Evolutionary conservation across 768 basidiomycete species (phyloP).

Genomic region (Tulasnella sp.): DNA sequence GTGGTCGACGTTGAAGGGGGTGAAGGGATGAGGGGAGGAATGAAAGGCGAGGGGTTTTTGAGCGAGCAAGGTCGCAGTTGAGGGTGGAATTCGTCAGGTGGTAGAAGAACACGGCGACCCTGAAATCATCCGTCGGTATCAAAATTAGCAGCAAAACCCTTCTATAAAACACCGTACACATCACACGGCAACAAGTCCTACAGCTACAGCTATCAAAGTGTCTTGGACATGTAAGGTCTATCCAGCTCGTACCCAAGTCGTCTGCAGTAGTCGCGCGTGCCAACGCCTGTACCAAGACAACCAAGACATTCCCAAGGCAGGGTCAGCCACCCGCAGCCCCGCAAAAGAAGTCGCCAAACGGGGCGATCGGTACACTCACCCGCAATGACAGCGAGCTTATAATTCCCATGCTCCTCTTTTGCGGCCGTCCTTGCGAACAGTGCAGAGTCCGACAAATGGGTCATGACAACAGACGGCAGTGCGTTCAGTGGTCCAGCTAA

Average conservation of each 20-base stretch:
- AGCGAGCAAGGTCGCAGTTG: constrained; percentile 2
- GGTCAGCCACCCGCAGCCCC: constrained; percentile 21
- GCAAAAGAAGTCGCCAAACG: background rate
- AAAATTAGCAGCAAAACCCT: background rate
- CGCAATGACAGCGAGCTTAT: constrained; percentile 95
- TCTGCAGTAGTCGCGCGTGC: constrained; percentile 94
- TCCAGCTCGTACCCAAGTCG: constrained; percentile 91
- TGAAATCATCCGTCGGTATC: background rate
- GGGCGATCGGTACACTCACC: constrained; percentile 49
- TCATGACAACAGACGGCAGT: too few species aligned
- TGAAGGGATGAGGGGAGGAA: background rate
- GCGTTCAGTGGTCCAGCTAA: too few species aligned
- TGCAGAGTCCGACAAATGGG: too few species aligned
- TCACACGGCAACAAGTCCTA: background rate
- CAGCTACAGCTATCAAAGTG: constrained; percentile 45
- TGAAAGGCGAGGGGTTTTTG: background rate
- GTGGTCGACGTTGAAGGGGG: constrained; percentile 10
- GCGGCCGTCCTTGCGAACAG: constrained; percentile 65
- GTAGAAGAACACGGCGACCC: constrained; percentile 5
- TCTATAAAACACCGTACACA: background rate
- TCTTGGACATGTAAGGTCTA: constrained; percentile 97
- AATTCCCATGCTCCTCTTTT: constrained; percentile 70
- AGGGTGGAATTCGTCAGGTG: background rate
- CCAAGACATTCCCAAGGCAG: background rate
- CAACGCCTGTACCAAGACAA: constrained; percentile 59